A percentile compares a stretch with the other conserved stretches of the same genome.
phyloP scores from a whole-genome alignment of 306 rosid genomes.

The Lablab purpureus region DNA sequence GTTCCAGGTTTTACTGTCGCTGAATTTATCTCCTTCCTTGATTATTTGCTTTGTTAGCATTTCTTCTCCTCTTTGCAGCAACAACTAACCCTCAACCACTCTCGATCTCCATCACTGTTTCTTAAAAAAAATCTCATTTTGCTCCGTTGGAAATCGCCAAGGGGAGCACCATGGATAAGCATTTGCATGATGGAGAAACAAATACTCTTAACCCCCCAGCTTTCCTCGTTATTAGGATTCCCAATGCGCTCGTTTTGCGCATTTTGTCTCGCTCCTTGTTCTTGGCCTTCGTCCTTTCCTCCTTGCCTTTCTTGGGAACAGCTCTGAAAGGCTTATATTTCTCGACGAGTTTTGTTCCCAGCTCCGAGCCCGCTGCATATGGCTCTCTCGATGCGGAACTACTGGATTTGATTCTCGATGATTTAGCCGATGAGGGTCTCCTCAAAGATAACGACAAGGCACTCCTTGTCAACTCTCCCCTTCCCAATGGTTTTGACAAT shows the following conservation, averaged over 20 bases:
- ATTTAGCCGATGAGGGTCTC: slow-evolving; percentile 60
- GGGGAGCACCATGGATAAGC: too few species aligned
- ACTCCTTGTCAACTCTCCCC: slow-evolving; percentile 53
- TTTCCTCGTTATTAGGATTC: slow-evolving; percentile 57
- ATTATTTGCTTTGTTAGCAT: background rate
- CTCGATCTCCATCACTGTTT: background rate
- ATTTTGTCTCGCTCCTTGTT: slow-evolving; percentile 65
- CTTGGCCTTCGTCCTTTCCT: slow-evolving; percentile 59
- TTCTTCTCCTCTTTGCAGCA: background rate
- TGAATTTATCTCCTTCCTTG: slow-evolving; percentile 40
- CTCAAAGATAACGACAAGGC: slow-evolving; percentile 49
- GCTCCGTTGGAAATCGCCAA: slow-evolving; percentile 42
- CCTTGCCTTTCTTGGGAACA: slow-evolving; percentile 57
- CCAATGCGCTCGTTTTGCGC: slow-evolving; percentile 58
- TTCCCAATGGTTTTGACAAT: slow-evolving; percentile 19
- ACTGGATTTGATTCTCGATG: slow-evolving; percentile 58
- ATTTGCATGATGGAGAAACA: slow-evolving; percentile 41
- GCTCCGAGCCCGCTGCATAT: background rate
- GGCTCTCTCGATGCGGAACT: slow-evolving; percentile 31
- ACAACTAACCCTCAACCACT: too few species aligned
- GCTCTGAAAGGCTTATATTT: slow-evolving; percentile 35
- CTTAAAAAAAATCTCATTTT: background rate
- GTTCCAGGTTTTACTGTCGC: slow-evolving; percentile 78
- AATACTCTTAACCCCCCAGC: slow-evolving; percentile 47
- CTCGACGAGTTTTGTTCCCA: slow-evolving; percentile 20